Conservation (phyloP, 2,329 filamentous ascomycete genomes). For the Ceratocystis harringtonii region DNA sequence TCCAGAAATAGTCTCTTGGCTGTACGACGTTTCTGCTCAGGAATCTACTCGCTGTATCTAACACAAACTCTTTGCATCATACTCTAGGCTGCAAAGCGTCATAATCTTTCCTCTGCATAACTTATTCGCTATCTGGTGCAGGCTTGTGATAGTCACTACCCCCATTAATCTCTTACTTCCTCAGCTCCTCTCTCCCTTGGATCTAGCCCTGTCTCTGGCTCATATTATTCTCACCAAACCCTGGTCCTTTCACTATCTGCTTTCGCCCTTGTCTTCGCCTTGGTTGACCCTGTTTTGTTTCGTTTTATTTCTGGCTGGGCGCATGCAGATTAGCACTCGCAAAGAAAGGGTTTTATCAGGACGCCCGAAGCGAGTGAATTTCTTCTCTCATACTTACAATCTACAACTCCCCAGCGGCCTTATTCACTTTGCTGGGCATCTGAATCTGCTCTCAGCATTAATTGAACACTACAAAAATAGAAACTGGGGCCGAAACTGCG, state of each 20-base stretch:
- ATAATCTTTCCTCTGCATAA: neutral
- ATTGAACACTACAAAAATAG: neutral
- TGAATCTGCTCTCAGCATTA: neutral
- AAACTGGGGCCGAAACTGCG: neutral
- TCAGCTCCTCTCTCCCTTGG: neutral
- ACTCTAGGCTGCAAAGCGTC: neutral
- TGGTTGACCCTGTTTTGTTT: constrained; percentile 1
- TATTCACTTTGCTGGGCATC: neutral
- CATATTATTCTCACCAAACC: neutral
- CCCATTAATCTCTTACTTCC: neutral
- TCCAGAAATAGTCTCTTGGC: neutral
- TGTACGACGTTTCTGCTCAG: neutral
- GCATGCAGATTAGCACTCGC: neutral
- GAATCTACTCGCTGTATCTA: neutral
- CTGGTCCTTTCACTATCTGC: neutral
- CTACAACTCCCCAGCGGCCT: neutral
- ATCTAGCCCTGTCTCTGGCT: neutral
- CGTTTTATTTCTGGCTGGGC: neutral
- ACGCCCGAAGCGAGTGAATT: neutral
- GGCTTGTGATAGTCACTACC: neutral
- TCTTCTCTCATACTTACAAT: neutral
- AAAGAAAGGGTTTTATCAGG: neutral
- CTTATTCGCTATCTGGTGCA: neutral
- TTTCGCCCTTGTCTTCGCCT: neutral
- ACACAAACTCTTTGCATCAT: neutral